Percentiles rank a stretch among this genome's conserved stretches.
phyloP scores from a whole-genome alignment of 2,329 filamentous ascomycete species.

The Calonectria naviculata region DNA sequence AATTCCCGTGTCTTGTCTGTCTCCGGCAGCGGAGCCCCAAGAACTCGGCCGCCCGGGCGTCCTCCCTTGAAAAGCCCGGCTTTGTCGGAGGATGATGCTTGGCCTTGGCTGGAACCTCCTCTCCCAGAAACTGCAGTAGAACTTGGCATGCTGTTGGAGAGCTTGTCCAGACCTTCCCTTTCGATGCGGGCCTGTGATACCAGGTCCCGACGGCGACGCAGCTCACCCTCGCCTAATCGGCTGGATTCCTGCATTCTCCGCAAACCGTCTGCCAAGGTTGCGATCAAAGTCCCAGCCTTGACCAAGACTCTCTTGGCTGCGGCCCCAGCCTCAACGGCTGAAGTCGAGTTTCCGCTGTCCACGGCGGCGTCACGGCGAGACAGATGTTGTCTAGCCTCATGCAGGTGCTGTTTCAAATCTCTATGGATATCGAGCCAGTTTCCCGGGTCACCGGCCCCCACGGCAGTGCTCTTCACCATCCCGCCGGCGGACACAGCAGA shows the following conservation, averaged over 20 bases:
- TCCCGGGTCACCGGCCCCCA: slow-evolving; percentile 66
- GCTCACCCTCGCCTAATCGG: slow-evolving; percentile 78
- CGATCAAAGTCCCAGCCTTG: slow-evolving; percentile 73
- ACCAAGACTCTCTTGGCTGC: slow-evolving; percentile 81
- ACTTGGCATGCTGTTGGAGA: slow-evolving; percentile 67
- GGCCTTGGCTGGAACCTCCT: slow-evolving; percentile 62
- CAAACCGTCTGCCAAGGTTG: slow-evolving; percentile 74
- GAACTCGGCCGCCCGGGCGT: slow-evolving; percentile 67
- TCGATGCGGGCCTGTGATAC: slow-evolving; percentile 77
- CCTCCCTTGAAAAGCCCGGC: slow-evolving; percentile 56
- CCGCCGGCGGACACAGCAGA: slow-evolving; percentile 60
- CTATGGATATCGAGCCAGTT: slow-evolving; percentile 83
- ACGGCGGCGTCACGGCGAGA: slow-evolving; percentile 71
- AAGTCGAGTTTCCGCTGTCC: slow-evolving; percentile 53
- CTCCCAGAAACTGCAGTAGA: slow-evolving; percentile 35
- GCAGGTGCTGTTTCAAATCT: slow-evolving; percentile 73
- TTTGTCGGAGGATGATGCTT: slow-evolving; percentile 60
- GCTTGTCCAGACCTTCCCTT: slow-evolving; percentile 78
- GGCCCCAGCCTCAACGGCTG: slow-evolving; percentile 71
- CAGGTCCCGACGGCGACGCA: slow-evolving; percentile 77
- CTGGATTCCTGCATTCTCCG: slow-evolving; percentile 64
- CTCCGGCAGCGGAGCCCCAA: slow-evolving; percentile 79
- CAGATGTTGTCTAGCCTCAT: slow-evolving; percentile 76
- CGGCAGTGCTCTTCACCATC: slow-evolving; percentile 51
- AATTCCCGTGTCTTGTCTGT: slow-evolving; percentile 81